Evolutionary conservation across 2,329 filamentous ascomycete species (phyloP).

Genomic region (Thielaviopsis punctulata): DNA sequence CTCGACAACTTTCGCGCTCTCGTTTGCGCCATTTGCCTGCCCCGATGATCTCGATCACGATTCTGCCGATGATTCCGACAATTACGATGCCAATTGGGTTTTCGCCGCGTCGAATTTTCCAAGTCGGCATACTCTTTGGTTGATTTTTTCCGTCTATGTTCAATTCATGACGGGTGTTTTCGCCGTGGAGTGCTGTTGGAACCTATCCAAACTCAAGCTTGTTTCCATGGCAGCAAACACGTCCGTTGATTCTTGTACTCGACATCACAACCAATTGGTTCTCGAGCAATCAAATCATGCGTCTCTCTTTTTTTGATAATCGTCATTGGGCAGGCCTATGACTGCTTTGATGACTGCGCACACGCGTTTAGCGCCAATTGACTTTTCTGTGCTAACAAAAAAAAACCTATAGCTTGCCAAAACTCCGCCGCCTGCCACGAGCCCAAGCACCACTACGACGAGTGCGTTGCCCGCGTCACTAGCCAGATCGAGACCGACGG

Average conservation of each 20-base stretch:
- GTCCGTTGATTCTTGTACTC: background rate
- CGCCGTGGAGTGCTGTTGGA: background rate
- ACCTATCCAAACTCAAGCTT: background rate
- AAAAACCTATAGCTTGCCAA: conserved; percentile 54
- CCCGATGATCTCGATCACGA: background rate
- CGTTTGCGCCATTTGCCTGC: background rate
- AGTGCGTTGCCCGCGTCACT: conserved; percentile 91
- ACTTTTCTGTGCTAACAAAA: background rate
- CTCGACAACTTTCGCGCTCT: background rate
- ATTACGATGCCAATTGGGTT: background rate
- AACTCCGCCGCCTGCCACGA: conserved; percentile 71
- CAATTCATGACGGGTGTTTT: background rate
- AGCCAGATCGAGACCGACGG: conserved; percentile 46
- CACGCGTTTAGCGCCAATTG: background rate
- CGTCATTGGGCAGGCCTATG: background rate
- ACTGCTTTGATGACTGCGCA: background rate
- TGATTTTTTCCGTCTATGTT: background rate
- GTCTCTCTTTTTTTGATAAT: background rate
- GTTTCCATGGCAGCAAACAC: background rate
- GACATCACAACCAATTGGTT: background rate
- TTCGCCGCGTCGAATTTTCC: background rate
- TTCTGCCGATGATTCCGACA: background rate
- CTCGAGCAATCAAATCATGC: background rate
- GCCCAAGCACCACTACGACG: conserved; percentile 94
- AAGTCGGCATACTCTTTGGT: background rate